Conservation (phyloP, 768 basidiomycete species). For the Tricholoma matsutake region DNA sequence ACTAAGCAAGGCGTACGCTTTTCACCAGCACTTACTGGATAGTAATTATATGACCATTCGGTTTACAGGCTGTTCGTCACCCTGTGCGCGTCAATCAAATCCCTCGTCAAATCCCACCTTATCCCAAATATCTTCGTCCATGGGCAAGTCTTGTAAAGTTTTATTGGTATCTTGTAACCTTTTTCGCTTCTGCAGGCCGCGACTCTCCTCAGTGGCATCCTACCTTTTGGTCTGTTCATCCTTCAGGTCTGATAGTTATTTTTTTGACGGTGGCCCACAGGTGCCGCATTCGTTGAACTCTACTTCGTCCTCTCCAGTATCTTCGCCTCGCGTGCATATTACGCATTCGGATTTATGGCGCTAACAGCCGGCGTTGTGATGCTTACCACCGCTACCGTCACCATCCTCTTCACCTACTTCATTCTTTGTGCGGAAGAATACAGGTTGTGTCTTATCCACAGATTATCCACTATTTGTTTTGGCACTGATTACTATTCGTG, state of each 20-base stretch:
- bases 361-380: conserved; percentile 80
- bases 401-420: conserved; percentile 89
- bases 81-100: conserved; percentile 91
- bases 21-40: not conserved
- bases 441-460: conserved; percentile 43
- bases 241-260: not conserved
- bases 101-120: conserved; percentile 92
- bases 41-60: not conserved
- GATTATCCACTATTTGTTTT: not conserved
- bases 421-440: conserved; percentile 93
- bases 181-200: conserved; percentile 44
- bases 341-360: conserved; percentile 94
- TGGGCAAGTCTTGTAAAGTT: conserved; percentile 45
- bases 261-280: conserved; percentile 32
- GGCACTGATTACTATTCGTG: not conserved
- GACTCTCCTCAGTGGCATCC: conserved; percentile 80
- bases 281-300: conserved; percentile 92
- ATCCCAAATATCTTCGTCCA: conserved; percentile 78
- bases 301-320: conserved; percentile 90
- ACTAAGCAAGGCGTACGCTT: conserved; percentile 76
- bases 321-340: conserved; percentile 90
- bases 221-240: conserved; percentile 77
- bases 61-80: conserved; percentile 59
- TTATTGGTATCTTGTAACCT: conserved; percentile 15
- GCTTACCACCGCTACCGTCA: conserved; percentile 87